These are phyloP conservation scores for Botrytis hyacinthi DNA, from an alignment of 2,329 filamentous ascomycete species.

Conservation along the genomic window DNA sequence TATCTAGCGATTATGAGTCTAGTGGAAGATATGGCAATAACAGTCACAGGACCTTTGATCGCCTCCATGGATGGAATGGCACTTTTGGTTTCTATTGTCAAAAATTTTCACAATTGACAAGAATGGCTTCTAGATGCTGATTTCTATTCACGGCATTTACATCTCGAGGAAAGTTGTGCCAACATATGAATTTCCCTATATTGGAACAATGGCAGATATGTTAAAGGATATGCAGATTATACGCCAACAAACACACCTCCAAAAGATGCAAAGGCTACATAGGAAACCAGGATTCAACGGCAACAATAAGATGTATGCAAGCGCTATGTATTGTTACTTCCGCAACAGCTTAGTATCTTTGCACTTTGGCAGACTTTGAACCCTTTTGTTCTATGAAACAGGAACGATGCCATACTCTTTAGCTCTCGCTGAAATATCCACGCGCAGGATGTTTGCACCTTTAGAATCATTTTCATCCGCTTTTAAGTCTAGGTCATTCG, in stretches of 20 bases:
- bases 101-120: background rate
- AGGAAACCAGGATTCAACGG: background rate
- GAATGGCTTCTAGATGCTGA: background rate
- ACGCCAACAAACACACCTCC: background rate
- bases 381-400: background rate
- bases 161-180: background rate
- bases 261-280: background rate
- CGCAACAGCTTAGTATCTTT: background rate
- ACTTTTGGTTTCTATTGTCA: background rate
- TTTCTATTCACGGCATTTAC: background rate
- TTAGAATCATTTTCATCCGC: conserved; percentile 26
- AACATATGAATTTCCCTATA: background rate
- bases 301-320: background rate
- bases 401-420: background rate
- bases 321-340: background rate
- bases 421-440: conserved; percentile 10
- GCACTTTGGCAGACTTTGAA: background rate
- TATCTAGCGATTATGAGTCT: background rate
- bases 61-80: background rate
- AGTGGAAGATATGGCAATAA: background rate
- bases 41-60: background rate
- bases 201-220: background rate
- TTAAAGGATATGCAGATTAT: background rate
- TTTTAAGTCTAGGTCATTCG: conserved; percentile 28
- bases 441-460: background rate